phyloP scores from a whole-genome alignment of 2,329 filamentous ascomycete genomes.

The Stachybotrys chartarum region DNA sequence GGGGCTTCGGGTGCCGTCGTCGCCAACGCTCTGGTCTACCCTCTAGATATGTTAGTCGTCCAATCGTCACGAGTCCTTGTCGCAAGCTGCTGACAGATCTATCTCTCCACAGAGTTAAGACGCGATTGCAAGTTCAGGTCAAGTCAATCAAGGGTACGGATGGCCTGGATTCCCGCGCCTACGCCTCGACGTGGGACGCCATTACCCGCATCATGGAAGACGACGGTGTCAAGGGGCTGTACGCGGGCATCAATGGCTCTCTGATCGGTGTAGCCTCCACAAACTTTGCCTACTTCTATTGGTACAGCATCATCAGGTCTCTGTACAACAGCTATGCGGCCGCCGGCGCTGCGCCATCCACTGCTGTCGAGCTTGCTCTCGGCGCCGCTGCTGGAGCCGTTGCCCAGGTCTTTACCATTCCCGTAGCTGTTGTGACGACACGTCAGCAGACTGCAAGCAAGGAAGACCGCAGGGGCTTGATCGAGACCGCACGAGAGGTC shows the following conservation, averaged over 20 bases:
- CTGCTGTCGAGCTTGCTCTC: slow-evolving; percentile 72
- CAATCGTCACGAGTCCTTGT: not conserved
- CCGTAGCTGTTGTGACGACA: slow-evolving; percentile 90
- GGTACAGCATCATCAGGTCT: slow-evolving; percentile 84
- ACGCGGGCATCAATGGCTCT: slow-evolving; percentile 80
- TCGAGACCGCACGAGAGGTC: slow-evolving; percentile 85
- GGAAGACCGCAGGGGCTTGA: slow-evolving; percentile 73
- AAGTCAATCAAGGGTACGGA: slow-evolving; percentile 47
- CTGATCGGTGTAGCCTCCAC: slow-evolving; percentile 90
- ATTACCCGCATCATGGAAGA: slow-evolving; percentile 73
- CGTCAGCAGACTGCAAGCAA: slow-evolving; percentile 90
- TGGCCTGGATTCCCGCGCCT: slow-evolving; percentile 56
- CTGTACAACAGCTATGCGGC: slow-evolving; percentile 63
- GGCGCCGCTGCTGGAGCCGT: slow-evolving; percentile 84
- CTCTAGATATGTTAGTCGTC: slow-evolving; percentile 78
- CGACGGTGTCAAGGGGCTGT: slow-evolving; percentile 77
- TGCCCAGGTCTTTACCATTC: slow-evolving; percentile 93
- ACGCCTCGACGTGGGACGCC: slow-evolving; percentile 81
- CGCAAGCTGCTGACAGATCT: not conserved
- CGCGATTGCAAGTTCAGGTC: slow-evolving; percentile 88
- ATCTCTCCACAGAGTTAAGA: slow-evolving; percentile 70
- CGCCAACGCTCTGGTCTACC: slow-evolving; percentile 92
- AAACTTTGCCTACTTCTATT: slow-evolving; percentile 99
- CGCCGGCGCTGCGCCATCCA: slow-evolving; percentile 54
- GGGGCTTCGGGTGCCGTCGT: slow-evolving; percentile 89